A percentile compares a stretch with the other conserved stretches of the same genome.
Conservation (phyloP, 768 basidiomycete genomes). For the Amanita subjunquillea region DNA sequence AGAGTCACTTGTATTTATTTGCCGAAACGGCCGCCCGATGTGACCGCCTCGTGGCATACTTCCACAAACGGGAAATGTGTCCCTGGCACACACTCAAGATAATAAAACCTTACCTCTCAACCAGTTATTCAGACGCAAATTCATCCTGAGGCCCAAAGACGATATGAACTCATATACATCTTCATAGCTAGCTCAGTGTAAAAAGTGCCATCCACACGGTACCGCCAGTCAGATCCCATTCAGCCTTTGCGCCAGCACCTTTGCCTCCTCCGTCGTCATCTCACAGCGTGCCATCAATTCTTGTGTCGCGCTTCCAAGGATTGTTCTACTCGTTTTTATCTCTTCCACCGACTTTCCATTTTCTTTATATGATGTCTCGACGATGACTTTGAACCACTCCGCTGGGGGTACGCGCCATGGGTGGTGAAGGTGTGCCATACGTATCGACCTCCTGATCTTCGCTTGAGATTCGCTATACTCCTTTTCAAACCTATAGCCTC, state of each 20-base stretch:
- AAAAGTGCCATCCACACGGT: background rate
- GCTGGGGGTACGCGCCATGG: conserved; percentile 9
- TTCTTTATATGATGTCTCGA: conserved; percentile 8
- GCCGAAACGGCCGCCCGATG: too few species aligned
- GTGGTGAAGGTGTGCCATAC: background rate
- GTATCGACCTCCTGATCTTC: conserved; percentile 12
- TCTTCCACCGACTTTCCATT: conserved; percentile 3
- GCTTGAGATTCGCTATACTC: conserved; percentile 23
- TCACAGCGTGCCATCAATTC: conserved; percentile 9
- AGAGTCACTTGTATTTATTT: too few species aligned
- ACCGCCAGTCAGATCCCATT: background rate
- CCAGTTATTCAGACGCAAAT: too few species aligned
- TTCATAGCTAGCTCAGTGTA: too few species aligned
- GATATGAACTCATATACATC: too few species aligned
- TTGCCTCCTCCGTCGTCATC: conserved; percentile 6
- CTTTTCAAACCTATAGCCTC: conserved; percentile 9
- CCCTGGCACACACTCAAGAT: too few species aligned
- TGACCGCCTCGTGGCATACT: too few species aligned
- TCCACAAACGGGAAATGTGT: too few species aligned
- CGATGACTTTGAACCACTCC: conserved; percentile 10
- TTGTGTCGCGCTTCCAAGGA: conserved; percentile 5
- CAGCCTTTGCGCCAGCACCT: background rate
- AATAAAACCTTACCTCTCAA: too few species aligned
- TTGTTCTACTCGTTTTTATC: conserved; percentile 3
- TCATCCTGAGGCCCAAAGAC: too few species aligned